These are phyloP conservation scores for Colletotrichum sp. DNA, from an alignment of 2,329 filamentous ascomycete genomes.

Conservation along the genomic window DNA sequence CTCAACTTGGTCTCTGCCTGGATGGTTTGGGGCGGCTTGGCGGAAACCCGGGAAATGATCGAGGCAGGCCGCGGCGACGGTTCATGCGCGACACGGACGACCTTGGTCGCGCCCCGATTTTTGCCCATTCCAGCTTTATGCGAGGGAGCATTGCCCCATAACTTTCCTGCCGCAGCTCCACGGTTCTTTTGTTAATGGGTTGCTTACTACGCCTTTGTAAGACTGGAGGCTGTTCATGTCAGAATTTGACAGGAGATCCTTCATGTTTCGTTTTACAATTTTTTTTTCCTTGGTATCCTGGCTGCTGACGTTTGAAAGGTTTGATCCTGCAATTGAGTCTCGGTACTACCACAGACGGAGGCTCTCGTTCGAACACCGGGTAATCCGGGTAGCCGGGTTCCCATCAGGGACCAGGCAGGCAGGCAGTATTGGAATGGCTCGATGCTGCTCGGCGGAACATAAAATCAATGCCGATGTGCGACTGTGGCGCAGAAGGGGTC, in stretches of 20 bases:
- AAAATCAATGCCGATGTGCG: not conserved
- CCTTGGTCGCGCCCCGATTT: not conserved
- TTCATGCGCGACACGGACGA: not conserved
- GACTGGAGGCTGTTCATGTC: not conserved
- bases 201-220: not conserved
- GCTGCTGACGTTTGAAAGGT: not conserved
- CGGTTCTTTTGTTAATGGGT: not conserved
- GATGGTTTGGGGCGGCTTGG: not conserved
- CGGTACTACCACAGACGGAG: not conserved
- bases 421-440: not conserved
- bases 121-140: not conserved
- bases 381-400: not conserved
- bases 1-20: not conserved
- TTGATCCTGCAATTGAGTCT: not conserved
- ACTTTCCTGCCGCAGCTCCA: not conserved
- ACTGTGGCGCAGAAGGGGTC: not conserved
- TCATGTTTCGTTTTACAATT: not conserved
- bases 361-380: not conserved
- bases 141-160: not conserved
- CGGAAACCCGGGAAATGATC: not conserved
- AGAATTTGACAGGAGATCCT: not conserved
- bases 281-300: not conserved
- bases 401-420: not conserved
- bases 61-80: not conserved
- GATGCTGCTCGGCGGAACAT: not conserved